Evolutionary conservation across 805 yeast species (phyloP).

Genomic region (Candida silvatica): DNA sequence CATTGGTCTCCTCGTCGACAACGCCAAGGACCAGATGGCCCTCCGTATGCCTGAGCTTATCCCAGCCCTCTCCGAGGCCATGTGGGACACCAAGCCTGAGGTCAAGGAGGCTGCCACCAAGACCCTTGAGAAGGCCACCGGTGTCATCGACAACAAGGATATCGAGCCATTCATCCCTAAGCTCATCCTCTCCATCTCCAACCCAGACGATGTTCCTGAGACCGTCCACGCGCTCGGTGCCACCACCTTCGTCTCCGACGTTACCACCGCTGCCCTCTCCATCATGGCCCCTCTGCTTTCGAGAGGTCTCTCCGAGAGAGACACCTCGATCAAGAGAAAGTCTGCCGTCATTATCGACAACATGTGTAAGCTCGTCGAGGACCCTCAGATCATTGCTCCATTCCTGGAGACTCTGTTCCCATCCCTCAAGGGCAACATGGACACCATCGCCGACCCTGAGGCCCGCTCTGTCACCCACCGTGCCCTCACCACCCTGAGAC

Average conservation of each 20-base stretch:
- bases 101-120: slow-evolving; percentile 95
- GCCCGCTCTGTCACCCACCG: slow-evolving; percentile 98
- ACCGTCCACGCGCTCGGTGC: slow-evolving; percentile 99
- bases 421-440: slow-evolving; percentile 87
- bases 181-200: slow-evolving; percentile 92
- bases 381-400: slow-evolving; percentile 99
- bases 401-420: slow-evolving; percentile 95
- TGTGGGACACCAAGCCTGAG: slow-evolving; percentile 99
- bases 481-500: slow-evolving; percentile 94
- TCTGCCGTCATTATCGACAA: slow-evolving; percentile 99
- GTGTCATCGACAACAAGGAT: slow-evolving; percentile 99
- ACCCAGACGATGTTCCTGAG: slow-evolving; percentile 97
- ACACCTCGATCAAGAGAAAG: slow-evolving; percentile 98
- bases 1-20: slow-evolving; percentile 79
- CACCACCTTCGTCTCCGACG: slow-evolving; percentile 98
- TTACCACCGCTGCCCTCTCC: slow-evolving; percentile 98
- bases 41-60: slow-evolving; percentile 99
- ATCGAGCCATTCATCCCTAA: slow-evolving; percentile 98
- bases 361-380: slow-evolving; percentile 99
- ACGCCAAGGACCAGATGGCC: slow-evolving; percentile 93
- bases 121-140: slow-evolving; percentile 93
- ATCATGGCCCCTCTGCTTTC: slow-evolving; percentile 98
- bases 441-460: slow-evolving; percentile 99
- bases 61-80: slow-evolving; percentile 96
- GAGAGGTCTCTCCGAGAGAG: slow-evolving; percentile 99